Conservation (phyloP, 2,329 filamentous ascomycete species). For the Colletotrichum acutatum region DNA sequence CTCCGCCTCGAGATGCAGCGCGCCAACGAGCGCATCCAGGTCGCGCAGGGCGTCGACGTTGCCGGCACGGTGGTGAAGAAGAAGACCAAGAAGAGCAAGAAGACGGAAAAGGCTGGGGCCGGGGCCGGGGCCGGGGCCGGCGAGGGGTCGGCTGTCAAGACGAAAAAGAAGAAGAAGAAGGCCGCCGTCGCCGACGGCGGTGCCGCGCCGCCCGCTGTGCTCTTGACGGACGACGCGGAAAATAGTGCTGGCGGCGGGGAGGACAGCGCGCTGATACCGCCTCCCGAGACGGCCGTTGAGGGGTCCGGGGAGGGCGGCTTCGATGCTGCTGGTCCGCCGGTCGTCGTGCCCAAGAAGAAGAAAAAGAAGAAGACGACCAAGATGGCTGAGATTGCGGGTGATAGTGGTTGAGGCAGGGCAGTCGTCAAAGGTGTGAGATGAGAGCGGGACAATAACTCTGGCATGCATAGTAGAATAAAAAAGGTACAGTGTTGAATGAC, state of each 20-base stretch:
- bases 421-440: background rate
- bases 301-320: background rate
- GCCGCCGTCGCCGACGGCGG: slow-evolving; percentile 37
- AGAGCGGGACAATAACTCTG: background rate
- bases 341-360: slow-evolving; percentile 52
- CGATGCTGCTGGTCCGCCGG: slow-evolving; percentile 10
- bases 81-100: slow-evolving; percentile 74
- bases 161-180: slow-evolving; percentile 63
- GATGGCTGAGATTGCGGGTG: slow-evolving; percentile 31
- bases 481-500: background rate
- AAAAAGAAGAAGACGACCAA: slow-evolving; percentile 49
- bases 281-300: background rate
- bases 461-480: background rate
- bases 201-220: slow-evolving; percentile 41
- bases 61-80: slow-evolving; percentile 75
- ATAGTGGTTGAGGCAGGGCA: background rate
- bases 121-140: slow-evolving; percentile 35
- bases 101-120: slow-evolving; percentile 39
- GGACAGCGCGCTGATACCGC: background rate
- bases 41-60: slow-evolving; percentile 73
- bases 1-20: slow-evolving; percentile 90
- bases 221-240: slow-evolving; percentile 36
- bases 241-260: slow-evolving; percentile 25
- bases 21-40: slow-evolving; percentile 78
- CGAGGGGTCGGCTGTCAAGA: slow-evolving; percentile 46